A percentile compares a stretch with the other conserved stretches of the same genome.
These are phyloP conservation scores for Cymbidium sinense DNA, from an alignment of 106 monocot genomes.

Conservation along the genomic window DNA sequence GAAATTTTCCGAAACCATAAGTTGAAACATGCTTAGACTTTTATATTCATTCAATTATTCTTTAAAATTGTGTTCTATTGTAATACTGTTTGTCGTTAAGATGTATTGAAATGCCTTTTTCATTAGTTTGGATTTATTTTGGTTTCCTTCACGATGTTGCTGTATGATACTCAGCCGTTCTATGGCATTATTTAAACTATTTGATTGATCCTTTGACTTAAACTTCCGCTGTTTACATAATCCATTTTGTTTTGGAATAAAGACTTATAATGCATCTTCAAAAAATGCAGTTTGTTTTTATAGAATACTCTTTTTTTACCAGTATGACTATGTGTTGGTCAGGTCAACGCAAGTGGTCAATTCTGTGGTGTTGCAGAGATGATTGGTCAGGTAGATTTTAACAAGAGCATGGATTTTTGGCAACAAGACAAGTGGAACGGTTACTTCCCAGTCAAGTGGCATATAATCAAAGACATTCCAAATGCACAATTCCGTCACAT, in stretches of 20 bases:
- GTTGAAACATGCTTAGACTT: not conserved
- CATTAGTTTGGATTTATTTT: not conserved
- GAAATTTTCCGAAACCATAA: not conserved
- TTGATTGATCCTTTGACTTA: no score
- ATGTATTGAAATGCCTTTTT: not conserved
- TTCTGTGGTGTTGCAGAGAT: conserved; percentile 77
- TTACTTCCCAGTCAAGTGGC: conserved; percentile 88
- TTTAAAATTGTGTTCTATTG: not conserved
- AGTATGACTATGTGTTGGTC: not conserved
- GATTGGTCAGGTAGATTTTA: conserved; percentile 72
- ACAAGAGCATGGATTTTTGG: conserved; percentile 63
- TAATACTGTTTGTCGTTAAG: not conserved
- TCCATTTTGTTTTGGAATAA: not conserved
- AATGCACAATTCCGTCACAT: conserved; percentile 53
- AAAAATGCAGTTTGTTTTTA: not conserved
- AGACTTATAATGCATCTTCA: not conserved
- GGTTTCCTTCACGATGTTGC: not conserved
- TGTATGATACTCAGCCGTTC: no score
- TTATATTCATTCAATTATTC: not conserved
- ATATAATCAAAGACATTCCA: conserved; percentile 74
- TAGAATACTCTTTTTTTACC: no score
- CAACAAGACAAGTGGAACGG: conserved; percentile 96
- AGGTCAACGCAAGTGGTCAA: conserved; percentile 96
- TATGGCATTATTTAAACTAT: no score
- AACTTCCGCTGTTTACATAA: no score